These are phyloP conservation scores for Magnolia kwangsiensis DNA, from an alignment of 164 flowering plant genomes.

Conservation along the genomic window DNA sequence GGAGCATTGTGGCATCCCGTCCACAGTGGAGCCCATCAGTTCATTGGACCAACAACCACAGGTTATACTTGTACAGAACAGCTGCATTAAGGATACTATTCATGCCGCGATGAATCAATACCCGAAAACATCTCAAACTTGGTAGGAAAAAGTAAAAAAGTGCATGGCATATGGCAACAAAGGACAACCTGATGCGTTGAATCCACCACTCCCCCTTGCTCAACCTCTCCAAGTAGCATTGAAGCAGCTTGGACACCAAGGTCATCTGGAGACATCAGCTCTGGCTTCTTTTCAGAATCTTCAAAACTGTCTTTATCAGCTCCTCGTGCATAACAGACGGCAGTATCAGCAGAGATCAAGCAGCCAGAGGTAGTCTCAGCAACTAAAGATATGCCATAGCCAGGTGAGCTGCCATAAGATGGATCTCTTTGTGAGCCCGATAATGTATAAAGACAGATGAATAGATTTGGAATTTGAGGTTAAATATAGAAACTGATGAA, in stretches of 20 bases:
- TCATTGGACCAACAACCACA: too few species aligned
- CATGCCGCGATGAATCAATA: neutral
- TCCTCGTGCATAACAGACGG: conserved; percentile 44
- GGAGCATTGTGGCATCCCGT: too few species aligned
- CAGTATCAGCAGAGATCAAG: conserved; percentile 71
- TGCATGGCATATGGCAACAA: neutral
- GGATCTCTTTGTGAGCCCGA: conserved; percentile 2
- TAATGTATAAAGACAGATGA: too few species aligned
- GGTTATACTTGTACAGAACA: too few species aligned
- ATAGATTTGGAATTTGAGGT: too few species aligned
- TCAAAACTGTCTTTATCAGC: conserved; percentile 44
- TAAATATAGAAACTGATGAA: too few species aligned
- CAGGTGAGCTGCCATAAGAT: conserved; percentile 66
- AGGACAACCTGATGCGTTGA: conserved; percentile 84
- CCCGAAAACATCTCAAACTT: neutral
- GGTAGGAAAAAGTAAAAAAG: neutral
- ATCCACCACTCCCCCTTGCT: conserved; percentile 92
- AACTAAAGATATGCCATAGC: conserved; percentile 85
- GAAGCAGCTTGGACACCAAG: conserved; percentile 77
- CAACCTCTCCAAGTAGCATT: conserved; percentile 68
- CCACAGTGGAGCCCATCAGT: too few species aligned
- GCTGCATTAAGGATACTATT: too few species aligned
- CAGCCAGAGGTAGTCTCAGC: conserved; percentile 90
- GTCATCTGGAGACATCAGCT: conserved; percentile 58
- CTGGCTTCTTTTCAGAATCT: conserved; percentile 44